Evolutionary conservation across 176 grass and related monocot species (phyloP), one percentile per base, ranked within the genome.

Genomic region (Leersia perrieri): DNA sequence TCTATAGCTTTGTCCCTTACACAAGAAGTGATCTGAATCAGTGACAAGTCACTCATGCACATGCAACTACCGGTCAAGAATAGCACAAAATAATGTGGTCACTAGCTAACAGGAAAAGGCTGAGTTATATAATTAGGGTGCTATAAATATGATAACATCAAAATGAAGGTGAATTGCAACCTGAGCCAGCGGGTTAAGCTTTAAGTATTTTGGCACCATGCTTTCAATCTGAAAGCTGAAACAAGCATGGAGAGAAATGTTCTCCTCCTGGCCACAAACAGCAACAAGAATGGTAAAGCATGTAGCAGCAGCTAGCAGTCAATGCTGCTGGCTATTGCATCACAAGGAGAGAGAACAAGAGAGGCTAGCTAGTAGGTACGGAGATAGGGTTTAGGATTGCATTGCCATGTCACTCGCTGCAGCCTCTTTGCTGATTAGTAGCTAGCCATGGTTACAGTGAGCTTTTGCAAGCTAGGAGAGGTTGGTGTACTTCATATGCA

Each of bases 371-470:
- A 57, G 40, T 64, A 42, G 2, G 26, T 1, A 57, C 79, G 18
- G 49, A 9, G 38, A 15, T 33, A 55, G 40, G 76, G 53, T 13
- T 51, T 68, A 22, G 68, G 33, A 63, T 47, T 77, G 47, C 84
- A 73, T 51, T 80, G 84, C 42, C 42, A 28, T 80, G 75, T 70
- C 39, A 69, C 5, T 70, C 39, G 58, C 5, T 55, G 51, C 47
- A 53, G 49, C 49, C 49, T 51, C 47, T 20, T 53, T 53, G 49
- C 5, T 20, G 47, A 22, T 7, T 39, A 41, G 18, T 63, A 63
- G 12, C 53, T 58, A 58, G 42, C 42, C 42, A 3, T 45, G 13
- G 42, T 58, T 58, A 58, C 53, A 58, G n/a, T 58, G 26, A 63
- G 61, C 27, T 31, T 31, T 31, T 30, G 60, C 60, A 31, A 63